A percentile compares a stretch with the other conserved stretches of the same genome.
These are phyloP conservation scores for Danielozyma ontarioensis DNA, from an alignment of 805 yeast species.

Conservation along the genomic window DNA sequence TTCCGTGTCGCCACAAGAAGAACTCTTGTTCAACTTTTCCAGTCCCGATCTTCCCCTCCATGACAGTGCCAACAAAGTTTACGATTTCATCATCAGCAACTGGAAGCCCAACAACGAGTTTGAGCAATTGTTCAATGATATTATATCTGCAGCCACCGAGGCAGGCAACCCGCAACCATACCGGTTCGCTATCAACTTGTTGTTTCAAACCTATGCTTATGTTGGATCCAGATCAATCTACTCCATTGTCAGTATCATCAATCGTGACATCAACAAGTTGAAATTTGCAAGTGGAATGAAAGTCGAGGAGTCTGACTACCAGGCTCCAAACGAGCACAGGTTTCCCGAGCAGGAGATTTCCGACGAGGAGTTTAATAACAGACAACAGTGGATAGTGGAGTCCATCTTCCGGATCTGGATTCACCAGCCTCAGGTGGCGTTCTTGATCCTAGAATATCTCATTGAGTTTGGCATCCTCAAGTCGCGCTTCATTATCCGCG, in stretches of 20 bases:
- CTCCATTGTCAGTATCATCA: constrained; percentile 37
- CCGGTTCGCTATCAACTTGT: constrained; percentile 48
- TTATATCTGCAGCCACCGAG: constrained; percentile 16
- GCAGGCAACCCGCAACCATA: constrained; percentile 14
- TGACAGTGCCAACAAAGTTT: constrained; percentile 32
- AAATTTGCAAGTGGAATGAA: constrained; percentile 30
- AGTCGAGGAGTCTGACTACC: constrained; percentile 24
- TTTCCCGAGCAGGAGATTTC: constrained; percentile 24
- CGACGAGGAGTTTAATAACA: constrained; percentile 16
- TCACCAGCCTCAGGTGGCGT: constrained; percentile 42
- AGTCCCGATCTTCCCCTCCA: constrained; percentile 32
- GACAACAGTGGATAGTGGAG: constrained; percentile 35
- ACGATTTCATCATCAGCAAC: constrained; percentile 36
- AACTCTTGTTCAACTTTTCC: constrained; percentile 30
- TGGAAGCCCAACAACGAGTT: constrained; percentile 36
- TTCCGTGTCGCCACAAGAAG: constrained; percentile 32
- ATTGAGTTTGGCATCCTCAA: constrained; percentile 33
- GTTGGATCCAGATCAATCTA: constrained; percentile 84
- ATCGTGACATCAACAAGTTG: constrained; percentile 36
- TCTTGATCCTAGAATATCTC: constrained; percentile 37
- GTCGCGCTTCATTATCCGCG: constrained; percentile 21
- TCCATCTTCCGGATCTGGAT: constrained; percentile 38
- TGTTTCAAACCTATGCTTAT: constrained; percentile 69
- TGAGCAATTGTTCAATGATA: constrained; percentile 26
- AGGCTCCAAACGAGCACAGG: constrained; percentile 22